Base-by-base conservation (phyloP, 2,329 filamentous ascomycete species). In the Calonectria leucothoes region DNA sequence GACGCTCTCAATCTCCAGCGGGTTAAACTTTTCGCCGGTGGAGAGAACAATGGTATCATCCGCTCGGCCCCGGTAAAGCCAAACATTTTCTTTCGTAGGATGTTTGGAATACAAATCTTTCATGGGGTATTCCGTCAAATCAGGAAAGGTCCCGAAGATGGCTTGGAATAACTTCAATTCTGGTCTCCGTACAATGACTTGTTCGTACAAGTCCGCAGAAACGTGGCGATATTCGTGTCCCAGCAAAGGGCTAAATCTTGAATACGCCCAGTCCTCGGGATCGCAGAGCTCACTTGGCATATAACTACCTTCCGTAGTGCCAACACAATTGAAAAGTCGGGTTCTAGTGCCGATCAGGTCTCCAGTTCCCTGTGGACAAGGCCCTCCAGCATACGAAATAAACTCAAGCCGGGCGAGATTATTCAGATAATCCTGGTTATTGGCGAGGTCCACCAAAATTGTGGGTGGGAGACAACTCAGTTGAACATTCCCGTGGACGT, bases 31-130 rank as follows among this genome's bases (percentile, higher is more conserved):
- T 65, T 86, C 83, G 1, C 85, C 86, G 2, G 80, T 85, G 0
- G 83, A 82, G 37, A 87, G 84, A 4, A 87, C 83, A 29, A 87
- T 82, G n/a, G 87, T 73, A 27, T 87, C 83, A 51, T 88, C 84
- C 0, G 80, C 79, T 3, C 85, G 81, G 1, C 85, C 84, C 27
- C 80, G 76, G 33, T 85, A 84, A 6, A 80, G 76, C 85, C 85
- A 86, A 25, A 78, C 69, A 25, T 83, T 70, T 10, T 78, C 64
- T 6, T 82, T 83, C 0, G 76, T 82, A 0, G 84, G 84, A 55
- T 85, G 85, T 1, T 78, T 77, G 11, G 77, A 82, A 77, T 84
- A 88, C 20, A 89, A 74, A 67, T 90, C 88, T 48, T 85, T 85
- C 8, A 85, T 88, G 10, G 83, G 81, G 76, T 83, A 88, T 74